These are phyloP conservation scores for Elaeagnus macrophylla DNA, from an alignment of 306 rosid species.

Conservation along the genomic window DNA sequence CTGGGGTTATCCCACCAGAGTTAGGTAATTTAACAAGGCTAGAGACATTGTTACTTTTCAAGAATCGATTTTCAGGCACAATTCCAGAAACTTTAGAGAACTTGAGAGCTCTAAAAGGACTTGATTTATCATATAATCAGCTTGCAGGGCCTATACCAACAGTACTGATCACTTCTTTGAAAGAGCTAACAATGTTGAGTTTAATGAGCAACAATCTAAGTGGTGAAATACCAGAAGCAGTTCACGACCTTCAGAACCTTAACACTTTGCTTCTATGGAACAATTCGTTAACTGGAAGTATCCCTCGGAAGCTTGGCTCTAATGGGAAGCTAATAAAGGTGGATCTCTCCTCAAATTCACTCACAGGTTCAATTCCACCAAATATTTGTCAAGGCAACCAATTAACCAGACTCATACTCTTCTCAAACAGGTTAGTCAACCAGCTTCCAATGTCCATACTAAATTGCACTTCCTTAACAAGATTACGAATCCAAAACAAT, in stretches of 20 bases:
- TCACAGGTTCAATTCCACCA: constrained; percentile 67
- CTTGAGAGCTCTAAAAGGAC: constrained; percentile 34
- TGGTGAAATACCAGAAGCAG: constrained; percentile 55
- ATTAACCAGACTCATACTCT: constrained; percentile 52
- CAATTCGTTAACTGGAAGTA: constrained; percentile 61
- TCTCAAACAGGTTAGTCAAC: constrained; percentile 36
- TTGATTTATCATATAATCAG: constrained; percentile 76
- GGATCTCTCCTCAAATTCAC: constrained; percentile 69
- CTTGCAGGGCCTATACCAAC: constrained; percentile 62
- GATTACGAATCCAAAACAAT: constrained; percentile 73
- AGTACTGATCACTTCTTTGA: constrained; percentile 22
- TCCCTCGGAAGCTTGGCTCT: constrained; percentile 60
- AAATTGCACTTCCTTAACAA: constrained; percentile 44
- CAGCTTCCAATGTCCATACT: constrained; percentile 39
- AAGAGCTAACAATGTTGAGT: constrained; percentile 35
- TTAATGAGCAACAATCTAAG: constrained; percentile 52
- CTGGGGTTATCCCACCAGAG: constrained; percentile 48
- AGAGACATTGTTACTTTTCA: constrained; percentile 51
- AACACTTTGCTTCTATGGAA: constrained; percentile 47
- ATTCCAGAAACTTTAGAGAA: constrained; percentile 60
- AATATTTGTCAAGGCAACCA: constrained; percentile 52
- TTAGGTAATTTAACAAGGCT: constrained; percentile 63
- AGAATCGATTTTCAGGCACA: constrained; percentile 44
- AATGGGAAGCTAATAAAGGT: constrained; percentile 37
- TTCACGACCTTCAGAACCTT: constrained; percentile 64